These are phyloP conservation scores for Diutina ranongensis DNA, from an alignment of 1,139 yeast genomes.

Conservation along the genomic window DNA sequence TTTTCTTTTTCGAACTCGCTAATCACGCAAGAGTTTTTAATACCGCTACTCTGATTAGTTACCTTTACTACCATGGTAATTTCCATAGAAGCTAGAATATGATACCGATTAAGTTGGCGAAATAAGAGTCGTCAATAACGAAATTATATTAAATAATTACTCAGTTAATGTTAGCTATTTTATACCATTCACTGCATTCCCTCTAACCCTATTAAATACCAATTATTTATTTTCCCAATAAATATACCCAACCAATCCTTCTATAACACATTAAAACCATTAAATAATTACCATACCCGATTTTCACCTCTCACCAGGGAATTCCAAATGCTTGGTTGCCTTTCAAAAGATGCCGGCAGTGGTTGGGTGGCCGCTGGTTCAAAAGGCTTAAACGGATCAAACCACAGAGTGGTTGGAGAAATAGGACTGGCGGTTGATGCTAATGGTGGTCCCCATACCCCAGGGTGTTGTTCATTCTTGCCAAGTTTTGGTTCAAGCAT, in stretches of 20 bases:
- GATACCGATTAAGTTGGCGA: too few species aligned
- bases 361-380: not conserved
- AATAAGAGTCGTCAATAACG: too few species aligned
- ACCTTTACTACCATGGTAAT: too few species aligned
- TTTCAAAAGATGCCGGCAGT: not conserved
- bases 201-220: too few species aligned
- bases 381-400: constrained; percentile 3
- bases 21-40: too few species aligned
- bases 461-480: constrained; percentile 6
- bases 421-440: not conserved
- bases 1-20: too few species aligned
- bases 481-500: too few species aligned
- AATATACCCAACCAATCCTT: not conserved
- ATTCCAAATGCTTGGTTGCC: not conserved
- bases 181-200: too few species aligned
- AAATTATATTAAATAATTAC: too few species aligned
- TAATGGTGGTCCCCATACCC: not conserved
- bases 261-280: not conserved
- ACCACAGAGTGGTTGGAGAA: not conserved
- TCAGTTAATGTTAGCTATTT: too few species aligned
- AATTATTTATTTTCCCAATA: not conserved
- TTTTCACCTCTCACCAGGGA: not conserved
- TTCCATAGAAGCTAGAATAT: too few species aligned
- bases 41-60: too few species aligned
- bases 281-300: not conserved